Conservation (phyloP, 371 early-diverging fungal genomes). For the Pancytospora philotis region DNA sequence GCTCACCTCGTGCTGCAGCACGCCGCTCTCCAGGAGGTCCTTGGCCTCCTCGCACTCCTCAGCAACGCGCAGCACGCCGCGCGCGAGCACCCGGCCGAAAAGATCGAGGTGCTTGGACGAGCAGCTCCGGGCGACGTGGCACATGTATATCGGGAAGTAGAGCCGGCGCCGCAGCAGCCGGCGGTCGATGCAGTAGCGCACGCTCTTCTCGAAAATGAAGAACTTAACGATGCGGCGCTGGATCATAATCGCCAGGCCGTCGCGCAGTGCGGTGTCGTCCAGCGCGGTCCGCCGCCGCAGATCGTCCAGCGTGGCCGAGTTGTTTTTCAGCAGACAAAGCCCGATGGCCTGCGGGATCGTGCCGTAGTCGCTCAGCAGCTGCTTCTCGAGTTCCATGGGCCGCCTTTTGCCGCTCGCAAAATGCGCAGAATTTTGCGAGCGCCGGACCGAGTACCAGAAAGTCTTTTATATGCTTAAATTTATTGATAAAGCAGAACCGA, state of each 20-base stretch:
- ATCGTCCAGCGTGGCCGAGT: slow-evolving; percentile 11
- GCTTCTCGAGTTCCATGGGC: slow-evolving; percentile 15
- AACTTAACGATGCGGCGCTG: slow-evolving; percentile 40
- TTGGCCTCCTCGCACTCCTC: neutral
- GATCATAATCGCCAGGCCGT: slow-evolving; percentile 37
- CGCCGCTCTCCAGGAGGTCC: neutral
- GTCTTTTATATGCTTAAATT: neutral
- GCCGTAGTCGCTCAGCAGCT: slow-evolving; percentile 40
- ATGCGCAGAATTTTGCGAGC: neutral
- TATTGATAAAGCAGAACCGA: neutral
- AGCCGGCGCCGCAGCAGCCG: slow-evolving; percentile 14
- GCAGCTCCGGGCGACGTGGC: slow-evolving; percentile 12
- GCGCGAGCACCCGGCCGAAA: slow-evolving; percentile 27
- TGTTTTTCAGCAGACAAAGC: slow-evolving; percentile 22
- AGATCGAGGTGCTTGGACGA: neutral
- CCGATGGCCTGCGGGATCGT: slow-evolving; percentile 29
- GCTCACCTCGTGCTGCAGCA: slow-evolving; percentile 18
- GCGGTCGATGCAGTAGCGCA: slow-evolving; percentile 13
- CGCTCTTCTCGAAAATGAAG: slow-evolving; percentile 26
- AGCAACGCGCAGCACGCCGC: slow-evolving; percentile 9
- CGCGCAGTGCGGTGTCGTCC: neutral
- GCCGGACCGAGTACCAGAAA: neutral
- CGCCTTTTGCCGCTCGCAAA: neutral
- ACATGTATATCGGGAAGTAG: slow-evolving; percentile 23
- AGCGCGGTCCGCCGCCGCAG: slow-evolving; percentile 1